Evolutionary conservation across 2,329 filamentous ascomycete species (phyloP), one percentile per base, ranked within the genome.

Genomic region (Rhinocladiella mackenziei): DNA sequence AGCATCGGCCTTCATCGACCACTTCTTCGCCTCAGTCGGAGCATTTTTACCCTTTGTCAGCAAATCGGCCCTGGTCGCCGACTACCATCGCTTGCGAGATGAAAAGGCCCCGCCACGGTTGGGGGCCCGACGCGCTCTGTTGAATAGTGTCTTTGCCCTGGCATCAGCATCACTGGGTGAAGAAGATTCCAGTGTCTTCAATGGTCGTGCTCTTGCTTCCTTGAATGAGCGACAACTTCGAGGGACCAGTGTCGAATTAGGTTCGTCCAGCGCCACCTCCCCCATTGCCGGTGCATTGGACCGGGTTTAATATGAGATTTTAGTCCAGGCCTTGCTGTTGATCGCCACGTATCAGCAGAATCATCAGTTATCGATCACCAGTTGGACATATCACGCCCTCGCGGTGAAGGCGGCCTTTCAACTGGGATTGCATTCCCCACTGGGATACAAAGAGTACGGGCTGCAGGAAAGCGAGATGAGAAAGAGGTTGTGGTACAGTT

Each of bases 311-410:
- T 26, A 35, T 10, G 11, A 19, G 4, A 15, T 6, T 4, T 19
- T n/a, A 35, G 32, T 35, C 6, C 32, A 35, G 19, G n/a, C 15
- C 17, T 35, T 14, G 11, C 32, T 35, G 6, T 17, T 35, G 11
- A 17, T 35, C 4, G 18, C 32, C 4, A 7, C n/a, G 4, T 35
- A 4, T 18, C 32, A 35, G n/a, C 32, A 35, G n/a, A 35, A 35
- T n/a, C 14, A 35, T 19, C 32, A 18, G n/a, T 4, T n/a, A 8
- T 35, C 32, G 6, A 18, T 35, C 6, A 19, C n/a, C 4, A 35
- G 32, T 35, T 35, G 32, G 32, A 35, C 32, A 6, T 35, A 15
- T 18, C 32, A 35, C n/a, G n/a, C 32, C 19, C 17, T 35, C 4
- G 18, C 10, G n/a, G 32, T 35, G 17, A 35, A 35, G n/a, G 32